Base-by-base conservation (phyloP, 1,284 basidiomycete species). In the Phenoliferia sp. region DNA sequence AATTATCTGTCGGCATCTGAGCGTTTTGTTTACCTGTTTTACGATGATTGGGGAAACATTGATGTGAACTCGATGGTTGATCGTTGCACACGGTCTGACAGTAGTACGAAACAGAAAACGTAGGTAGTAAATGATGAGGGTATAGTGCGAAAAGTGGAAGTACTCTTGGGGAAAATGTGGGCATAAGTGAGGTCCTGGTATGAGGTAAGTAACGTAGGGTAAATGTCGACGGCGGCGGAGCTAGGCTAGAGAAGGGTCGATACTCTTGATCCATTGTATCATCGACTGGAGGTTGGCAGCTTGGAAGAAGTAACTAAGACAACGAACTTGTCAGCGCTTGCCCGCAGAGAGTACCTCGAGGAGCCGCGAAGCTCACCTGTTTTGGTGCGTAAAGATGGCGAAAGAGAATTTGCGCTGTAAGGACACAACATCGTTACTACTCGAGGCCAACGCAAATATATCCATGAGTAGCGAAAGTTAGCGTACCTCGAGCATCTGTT, bases 401-500 rank as follows among this genome's bases (percentile, higher is more conserved):
- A 76, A 76, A 3, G 73, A 66, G 32, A 66, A 72, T 48, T 70
- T 68, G 65, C 74, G 74, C 73, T 75, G 66, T n/a, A n/a, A 34
- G 7, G 48, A 28, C 22, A 32, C 19, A 26, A 52, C 22, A 62
- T 0, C 22, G n/a, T n/a, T n/a, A n/a, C n/a, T n/a, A n/a, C n/a
- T n/a, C n/a, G n/a, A n/a, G n/a, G n/a, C n/a, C n/a, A n/a, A n/a
- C n/a, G n/a, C n/a, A n/a, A n/a, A n/a, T n/a, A n/a, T n/a, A 7
- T 10, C 29, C 28, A 28, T 22, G 28, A n/a, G 6, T 15, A 3
- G 2, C 7, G 19, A 16, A 17, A 2, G 3, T 12, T 3, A 3
- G 74, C 91, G 80, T 79, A 94, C 93, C 76, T 88, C 90, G 57
- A 96, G 84, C 66, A 98, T 83, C 54, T 81, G 80, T 80, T 94